Evolutionary conservation across 345 rosid genomes (phyloP).

Genomic region (Eucalyptus cloeziana): DNA sequence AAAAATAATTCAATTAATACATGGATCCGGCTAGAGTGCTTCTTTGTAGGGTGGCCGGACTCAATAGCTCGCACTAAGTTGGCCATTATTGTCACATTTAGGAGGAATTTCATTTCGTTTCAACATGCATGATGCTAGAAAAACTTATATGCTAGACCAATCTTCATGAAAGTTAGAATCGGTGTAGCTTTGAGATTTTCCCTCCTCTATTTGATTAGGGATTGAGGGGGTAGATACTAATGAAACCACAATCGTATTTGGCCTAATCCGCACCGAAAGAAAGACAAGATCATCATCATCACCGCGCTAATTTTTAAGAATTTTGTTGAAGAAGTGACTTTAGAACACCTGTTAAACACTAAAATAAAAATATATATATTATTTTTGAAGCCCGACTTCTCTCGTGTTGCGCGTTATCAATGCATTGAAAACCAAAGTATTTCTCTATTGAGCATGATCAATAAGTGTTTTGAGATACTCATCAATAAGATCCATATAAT

Average conservation of each 20-base stretch:
- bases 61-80: neutral
- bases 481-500: neutral
- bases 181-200: neutral
- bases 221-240: neutral
- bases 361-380: neutral
- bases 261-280: neutral
- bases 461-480: neutral
- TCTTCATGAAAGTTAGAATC: neutral
- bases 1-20: neutral
- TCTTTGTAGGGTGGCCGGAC: neutral
- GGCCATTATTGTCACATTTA: neutral
- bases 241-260: neutral
- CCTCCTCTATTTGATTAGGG: neutral
- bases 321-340: neutral
- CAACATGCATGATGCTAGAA: neutral
- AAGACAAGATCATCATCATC: neutral
- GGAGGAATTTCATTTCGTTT: neutral
- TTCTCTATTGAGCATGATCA: neutral
- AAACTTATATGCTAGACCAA: no score
- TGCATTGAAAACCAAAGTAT: neutral
- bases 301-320: rapidly evolving
- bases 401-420: rapidly evolving
- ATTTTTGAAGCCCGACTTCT: neutral
- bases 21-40: neutral
- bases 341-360: neutral